phyloP scores from a whole-genome alignment of 805 yeast species.

The Debaryomyces tyrocola region DNA sequence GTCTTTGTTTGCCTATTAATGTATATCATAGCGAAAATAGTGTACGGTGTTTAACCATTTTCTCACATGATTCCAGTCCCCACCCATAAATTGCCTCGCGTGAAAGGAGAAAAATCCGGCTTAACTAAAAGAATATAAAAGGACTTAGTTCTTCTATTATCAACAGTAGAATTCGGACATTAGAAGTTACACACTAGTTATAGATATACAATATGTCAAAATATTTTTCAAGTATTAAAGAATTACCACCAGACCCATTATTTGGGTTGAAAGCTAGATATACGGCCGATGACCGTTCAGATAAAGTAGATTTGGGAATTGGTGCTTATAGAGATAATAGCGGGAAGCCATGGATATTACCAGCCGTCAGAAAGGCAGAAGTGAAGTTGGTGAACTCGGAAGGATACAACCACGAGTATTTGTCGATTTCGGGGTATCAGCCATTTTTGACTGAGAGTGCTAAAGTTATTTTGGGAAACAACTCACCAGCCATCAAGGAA shows the following conservation, averaged over 20 bases:
- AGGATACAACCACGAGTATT: constrained; percentile 79
- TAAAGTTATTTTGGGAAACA: constrained; percentile 65
- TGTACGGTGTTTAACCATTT: too few relatives aligned
- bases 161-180: too few relatives aligned
- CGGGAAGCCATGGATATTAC: constrained; percentile 72
- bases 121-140: too few relatives aligned
- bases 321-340: constrained; percentile 74
- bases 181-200: too few relatives aligned
- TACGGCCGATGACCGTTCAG: constrained; percentile 53
- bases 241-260: constrained; percentile 82
- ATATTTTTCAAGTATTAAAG: constrained; percentile 51
- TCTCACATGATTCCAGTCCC: constrained; percentile 1
- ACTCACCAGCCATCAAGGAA: constrained; percentile 52
- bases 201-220: constrained; percentile 26
- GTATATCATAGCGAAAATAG: too few relatives aligned
- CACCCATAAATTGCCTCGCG: constrained; percentile 1
- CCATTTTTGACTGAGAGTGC: constrained; percentile 71
- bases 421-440: constrained; percentile 76
- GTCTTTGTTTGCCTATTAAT: too few relatives aligned
- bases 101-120: constrained; percentile 1
- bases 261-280: constrained; percentile 77
- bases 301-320: constrained; percentile 83
- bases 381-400: constrained; percentile 56
- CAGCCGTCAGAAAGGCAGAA: constrained; percentile 72
- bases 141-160: too few relatives aligned